These are phyloP conservation scores for Pseudogymnoascus sp. DNA, from an alignment of 2,329 filamentous ascomycete species.

Conservation along the genomic window DNA sequence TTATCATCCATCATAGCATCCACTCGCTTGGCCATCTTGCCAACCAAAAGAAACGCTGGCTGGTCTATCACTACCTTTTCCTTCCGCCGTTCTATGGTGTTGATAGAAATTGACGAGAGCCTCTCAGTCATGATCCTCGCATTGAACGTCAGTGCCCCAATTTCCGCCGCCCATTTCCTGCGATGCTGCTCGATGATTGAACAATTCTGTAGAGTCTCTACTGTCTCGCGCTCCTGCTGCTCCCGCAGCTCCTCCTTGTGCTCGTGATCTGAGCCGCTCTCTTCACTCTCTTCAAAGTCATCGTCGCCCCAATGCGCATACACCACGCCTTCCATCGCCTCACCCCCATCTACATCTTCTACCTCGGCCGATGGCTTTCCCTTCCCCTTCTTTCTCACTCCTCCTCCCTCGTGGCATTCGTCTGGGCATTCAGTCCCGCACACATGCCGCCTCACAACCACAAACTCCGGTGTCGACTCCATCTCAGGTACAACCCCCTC, in stretches of 20 bases:
- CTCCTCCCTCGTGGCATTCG: background rate
- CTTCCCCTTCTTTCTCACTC: background rate
- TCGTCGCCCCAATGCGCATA: background rate
- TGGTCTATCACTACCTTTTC: background rate
- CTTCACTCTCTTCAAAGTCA: background rate
- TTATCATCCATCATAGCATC: background rate
- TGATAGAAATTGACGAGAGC: background rate
- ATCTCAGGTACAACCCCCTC: background rate
- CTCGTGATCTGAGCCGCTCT: background rate
- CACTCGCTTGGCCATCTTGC: background rate
- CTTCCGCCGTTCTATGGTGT: background rate
- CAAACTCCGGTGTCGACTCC: background rate
- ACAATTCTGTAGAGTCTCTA: background rate
- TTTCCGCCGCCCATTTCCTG: constrained; percentile 2
- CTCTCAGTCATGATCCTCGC: background rate
- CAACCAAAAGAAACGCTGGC: background rate
- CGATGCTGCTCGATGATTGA: background rate
- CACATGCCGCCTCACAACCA: background rate
- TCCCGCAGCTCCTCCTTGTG: background rate
- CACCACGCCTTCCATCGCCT: background rate
- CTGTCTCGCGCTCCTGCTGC: background rate
- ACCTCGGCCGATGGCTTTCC: background rate
- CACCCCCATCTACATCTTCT: background rate
- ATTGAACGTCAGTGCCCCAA: background rate
- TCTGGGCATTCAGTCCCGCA: background rate